Conservation (phyloP, 345 rosid species). For the Brassica rapa region DNA sequence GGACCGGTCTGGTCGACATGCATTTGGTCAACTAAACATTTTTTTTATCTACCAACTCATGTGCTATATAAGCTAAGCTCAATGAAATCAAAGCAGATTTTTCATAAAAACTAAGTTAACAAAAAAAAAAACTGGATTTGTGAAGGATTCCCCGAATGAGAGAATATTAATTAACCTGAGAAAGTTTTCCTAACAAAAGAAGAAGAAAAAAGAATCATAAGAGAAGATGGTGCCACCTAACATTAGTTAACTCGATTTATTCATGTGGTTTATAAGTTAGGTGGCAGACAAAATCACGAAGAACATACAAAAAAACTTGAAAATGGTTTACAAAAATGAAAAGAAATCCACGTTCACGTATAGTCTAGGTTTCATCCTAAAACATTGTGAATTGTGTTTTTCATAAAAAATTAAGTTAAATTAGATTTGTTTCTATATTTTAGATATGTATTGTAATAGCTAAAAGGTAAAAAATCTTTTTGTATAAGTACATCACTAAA, state of each 20-base stretch:
- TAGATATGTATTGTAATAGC: not conserved
- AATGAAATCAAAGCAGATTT: not conserved
- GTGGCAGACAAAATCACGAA: not conserved
- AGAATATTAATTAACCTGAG: not conserved
- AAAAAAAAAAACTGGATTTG: not conserved
- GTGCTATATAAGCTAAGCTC: not conserved
- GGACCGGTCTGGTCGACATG: conserved; percentile 11
- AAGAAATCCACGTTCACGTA: no score
- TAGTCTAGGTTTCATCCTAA: not conserved
- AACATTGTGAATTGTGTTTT: not conserved
- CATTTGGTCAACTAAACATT: not conserved
- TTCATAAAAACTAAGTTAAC: not conserved
- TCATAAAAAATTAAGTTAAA: not conserved
- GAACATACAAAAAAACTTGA: not conserved
- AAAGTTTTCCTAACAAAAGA: not conserved
- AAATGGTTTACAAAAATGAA: not conserved
- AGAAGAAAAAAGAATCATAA: not conserved
- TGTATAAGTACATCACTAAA: not conserved
- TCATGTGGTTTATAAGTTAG: not conserved
- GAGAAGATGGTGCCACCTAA: conserved; percentile 25
- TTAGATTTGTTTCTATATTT: not conserved
- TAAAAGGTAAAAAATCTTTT: not conserved
- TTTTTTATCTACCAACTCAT: not conserved
- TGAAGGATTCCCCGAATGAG: not conserved
- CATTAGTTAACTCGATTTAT: not conserved